phyloP scores from a whole-genome alignment of 495 filamentous ascomycete genomes.

The Podospora pseudocomata region DNA sequence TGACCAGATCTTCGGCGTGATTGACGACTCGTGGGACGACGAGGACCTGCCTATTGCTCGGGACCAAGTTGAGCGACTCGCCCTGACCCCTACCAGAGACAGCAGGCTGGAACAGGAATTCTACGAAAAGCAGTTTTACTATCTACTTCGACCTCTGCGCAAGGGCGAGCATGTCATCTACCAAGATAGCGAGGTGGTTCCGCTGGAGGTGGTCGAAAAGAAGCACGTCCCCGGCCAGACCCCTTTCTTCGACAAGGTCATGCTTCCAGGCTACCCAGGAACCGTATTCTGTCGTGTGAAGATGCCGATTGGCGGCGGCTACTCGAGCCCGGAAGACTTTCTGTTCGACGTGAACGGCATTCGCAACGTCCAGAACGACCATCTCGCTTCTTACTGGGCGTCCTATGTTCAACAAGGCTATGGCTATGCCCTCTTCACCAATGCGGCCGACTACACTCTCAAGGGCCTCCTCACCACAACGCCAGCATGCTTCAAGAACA shows the following conservation, averaged over 20 bases:
- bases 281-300: slow-evolving; percentile 66
- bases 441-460: slow-evolving; percentile 70
- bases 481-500: slow-evolving; percentile 62
- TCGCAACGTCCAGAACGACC: slow-evolving; percentile 65
- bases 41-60: slow-evolving; percentile 77
- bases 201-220: slow-evolving; percentile 63
- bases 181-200: slow-evolving; percentile 72
- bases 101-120: slow-evolving; percentile 68
- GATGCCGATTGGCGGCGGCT: slow-evolving; percentile 58
- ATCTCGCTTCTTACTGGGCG: slow-evolving; percentile 74
- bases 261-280: slow-evolving; percentile 56
- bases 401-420: slow-evolving; percentile 72
- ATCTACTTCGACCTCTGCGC: slow-evolving; percentile 65
- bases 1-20: slow-evolving; percentile 78
- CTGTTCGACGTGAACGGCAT: slow-evolving; percentile 62
- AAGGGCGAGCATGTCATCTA: slow-evolving; percentile 72
- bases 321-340: slow-evolving; percentile 63
- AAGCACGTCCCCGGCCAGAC: slow-evolving; percentile 46
- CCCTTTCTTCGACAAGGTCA: slow-evolving; percentile 62
- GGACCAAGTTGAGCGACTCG: slow-evolving; percentile 64
- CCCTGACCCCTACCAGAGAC: slow-evolving; percentile 57
- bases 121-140: slow-evolving; percentile 77
- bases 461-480: slow-evolving; percentile 69
- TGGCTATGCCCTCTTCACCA: slow-evolving; percentile 75
- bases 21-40: slow-evolving; percentile 86